These are phyloP conservation scores for Blechomonas ayalai DNA, from an alignment of 208 protist genomes.

Conservation along the genomic window DNA sequence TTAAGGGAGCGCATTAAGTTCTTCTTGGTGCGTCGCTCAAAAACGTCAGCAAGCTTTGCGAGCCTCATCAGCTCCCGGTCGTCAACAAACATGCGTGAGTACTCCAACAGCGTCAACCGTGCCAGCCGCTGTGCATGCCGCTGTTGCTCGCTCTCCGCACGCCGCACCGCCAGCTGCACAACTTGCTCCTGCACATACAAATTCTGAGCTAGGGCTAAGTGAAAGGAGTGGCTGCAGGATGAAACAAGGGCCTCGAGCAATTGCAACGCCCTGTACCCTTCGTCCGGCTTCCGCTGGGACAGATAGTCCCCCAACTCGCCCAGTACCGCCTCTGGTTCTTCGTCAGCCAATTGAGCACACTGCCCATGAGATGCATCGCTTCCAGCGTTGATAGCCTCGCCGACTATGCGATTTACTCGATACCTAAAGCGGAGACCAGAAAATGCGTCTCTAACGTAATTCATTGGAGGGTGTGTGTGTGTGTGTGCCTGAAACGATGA, in stretches of 20 bases:
- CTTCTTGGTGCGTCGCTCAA: constrained; percentile 56
- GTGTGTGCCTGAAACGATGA: background rate
- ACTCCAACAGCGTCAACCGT: constrained; percentile 75
- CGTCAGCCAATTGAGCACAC: constrained; percentile 46
- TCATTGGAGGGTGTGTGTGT: constrained; percentile 21
- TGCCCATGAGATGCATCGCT: constrained; percentile 18
- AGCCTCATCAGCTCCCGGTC: constrained; percentile 49
- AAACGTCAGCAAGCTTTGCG: constrained; percentile 30
- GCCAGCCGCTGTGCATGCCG: constrained; percentile 52
- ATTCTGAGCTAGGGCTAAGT: constrained; percentile 53
- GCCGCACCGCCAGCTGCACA: constrained; percentile 36
- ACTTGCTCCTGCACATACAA: constrained; percentile 50
- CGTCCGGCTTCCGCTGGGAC: constrained; percentile 14
- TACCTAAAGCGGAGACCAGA: constrained; percentile 48
- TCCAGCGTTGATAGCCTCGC: constrained; percentile 15
- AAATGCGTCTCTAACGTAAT: constrained; percentile 43
- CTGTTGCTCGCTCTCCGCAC: constrained; percentile 40
- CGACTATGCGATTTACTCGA: constrained; percentile 25
- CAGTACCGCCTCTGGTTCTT: constrained; percentile 45
- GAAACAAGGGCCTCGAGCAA: constrained; percentile 75
- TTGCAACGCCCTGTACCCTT: constrained; percentile 31
- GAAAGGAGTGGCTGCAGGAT: constrained; percentile 68
- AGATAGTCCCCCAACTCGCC: constrained; percentile 30
- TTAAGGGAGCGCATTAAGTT: constrained; percentile 75
- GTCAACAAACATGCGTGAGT: constrained; percentile 80